Evolutionary conservation across 2,329 filamentous ascomycete species (phyloP).

Genomic region (Myotisia sp.): DNA sequence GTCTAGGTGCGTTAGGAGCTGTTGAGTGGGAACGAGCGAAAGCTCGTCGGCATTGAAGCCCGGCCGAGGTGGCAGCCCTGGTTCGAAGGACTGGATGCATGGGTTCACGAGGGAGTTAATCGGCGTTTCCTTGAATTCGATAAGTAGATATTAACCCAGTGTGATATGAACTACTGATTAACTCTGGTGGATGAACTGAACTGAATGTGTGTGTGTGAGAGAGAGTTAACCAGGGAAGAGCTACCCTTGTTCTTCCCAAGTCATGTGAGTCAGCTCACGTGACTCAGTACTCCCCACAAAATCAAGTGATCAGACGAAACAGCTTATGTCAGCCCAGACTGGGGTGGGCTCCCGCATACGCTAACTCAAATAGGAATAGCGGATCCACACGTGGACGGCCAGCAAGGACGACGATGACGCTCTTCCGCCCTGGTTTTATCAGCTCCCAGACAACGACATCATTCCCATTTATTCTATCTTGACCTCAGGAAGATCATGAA

Average conservation of each 20-base stretch:
- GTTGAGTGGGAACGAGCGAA: conserved; percentile 35
- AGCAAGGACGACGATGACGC: not conserved
- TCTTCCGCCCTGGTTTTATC: not conserved
- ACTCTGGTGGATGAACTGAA: no score
- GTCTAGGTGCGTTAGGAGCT: conserved; percentile 57
- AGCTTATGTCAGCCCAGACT: no score
- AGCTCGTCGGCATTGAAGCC: conserved; percentile 21
- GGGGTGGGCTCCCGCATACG: not conserved
- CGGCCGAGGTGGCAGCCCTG: conserved; percentile 4
- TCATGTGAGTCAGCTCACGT: no score
- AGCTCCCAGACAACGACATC: no score
- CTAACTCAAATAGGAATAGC: conserved; percentile 1
- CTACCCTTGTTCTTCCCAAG: no score
- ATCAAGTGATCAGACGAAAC: no score
- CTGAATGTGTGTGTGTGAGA: no score
- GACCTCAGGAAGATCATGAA: not conserved
- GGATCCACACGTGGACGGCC: not conserved
- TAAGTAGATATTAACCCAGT: no score
- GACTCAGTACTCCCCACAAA: no score
- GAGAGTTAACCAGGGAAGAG: no score
- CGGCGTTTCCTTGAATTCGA: not conserved
- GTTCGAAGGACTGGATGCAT: conserved; percentile 7
- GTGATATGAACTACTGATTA: no score
- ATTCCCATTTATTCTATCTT: no score
- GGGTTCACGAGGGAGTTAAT: not conserved